A percentile compares a stretch with the other conserved stretches of the same genome.
Evolutionary conservation across 2,329 filamentous ascomycete genomes (phyloP).

Genomic region (Botryotinia globosa): DNA sequence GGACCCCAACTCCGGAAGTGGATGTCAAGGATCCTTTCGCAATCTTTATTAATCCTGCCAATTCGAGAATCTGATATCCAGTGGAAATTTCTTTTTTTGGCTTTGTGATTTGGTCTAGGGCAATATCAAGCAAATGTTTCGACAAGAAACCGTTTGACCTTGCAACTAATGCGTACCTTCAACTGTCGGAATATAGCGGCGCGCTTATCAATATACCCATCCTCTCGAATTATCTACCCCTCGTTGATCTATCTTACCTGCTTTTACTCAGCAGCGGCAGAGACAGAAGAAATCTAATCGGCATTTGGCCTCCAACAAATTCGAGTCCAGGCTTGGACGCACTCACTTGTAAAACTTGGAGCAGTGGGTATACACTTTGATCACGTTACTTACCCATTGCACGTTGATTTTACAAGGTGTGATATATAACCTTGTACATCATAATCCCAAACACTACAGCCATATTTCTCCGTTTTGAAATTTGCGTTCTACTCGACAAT

Average conservation of each 20-base stretch:
- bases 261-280: background rate
- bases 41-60: constrained; percentile 11
- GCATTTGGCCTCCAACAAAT: background rate
- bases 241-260: background rate
- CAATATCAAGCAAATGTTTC: background rate
- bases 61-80: background rate
- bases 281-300: background rate
- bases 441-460: background rate
- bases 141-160: background rate
- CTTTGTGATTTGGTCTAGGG: background rate
- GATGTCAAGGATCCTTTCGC: background rate
- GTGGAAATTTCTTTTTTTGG: background rate
- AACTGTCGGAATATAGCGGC: background rate
- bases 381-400: background rate
- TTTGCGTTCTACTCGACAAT: background rate
- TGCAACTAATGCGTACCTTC: background rate
- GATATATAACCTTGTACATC: background rate
- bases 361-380: background rate
- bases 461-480: background rate
- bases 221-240: background rate
- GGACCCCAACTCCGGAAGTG: constrained; percentile 16
- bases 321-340: background rate
- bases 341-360: background rate
- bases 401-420: background rate
- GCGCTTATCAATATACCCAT: background rate